phyloP scores from a whole-genome alignment of 345 rosid genomes.

The Acer yangbiense region DNA sequence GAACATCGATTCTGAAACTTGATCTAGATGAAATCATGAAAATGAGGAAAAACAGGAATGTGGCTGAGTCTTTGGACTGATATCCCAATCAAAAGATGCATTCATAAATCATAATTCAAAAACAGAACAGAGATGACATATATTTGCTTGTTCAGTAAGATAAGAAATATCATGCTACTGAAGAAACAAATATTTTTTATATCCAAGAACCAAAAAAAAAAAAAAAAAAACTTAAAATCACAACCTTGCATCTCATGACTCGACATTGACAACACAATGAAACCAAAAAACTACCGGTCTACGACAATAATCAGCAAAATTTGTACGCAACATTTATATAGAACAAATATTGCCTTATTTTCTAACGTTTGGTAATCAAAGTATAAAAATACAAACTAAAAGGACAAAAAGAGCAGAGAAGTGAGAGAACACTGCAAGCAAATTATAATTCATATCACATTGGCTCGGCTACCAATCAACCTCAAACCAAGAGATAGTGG shows the following conservation, averaged over 20 bases:
- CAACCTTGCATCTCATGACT: not conserved
- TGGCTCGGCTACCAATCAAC: not conserved
- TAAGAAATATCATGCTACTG: not conserved
- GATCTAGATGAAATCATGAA: not conserved
- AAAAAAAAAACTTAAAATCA: not conserved
- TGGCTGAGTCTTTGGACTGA: constrained; percentile 10
- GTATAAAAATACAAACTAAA: not conserved
- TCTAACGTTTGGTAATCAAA: not conserved
- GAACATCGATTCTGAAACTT: not conserved
- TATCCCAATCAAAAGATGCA: not conserved
- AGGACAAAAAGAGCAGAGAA: not conserved
- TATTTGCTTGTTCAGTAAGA: not conserved
- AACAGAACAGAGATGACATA: not conserved
- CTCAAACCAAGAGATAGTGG: not conserved
- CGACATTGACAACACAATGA: not conserved
- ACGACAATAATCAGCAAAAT: not conserved
- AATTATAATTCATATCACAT: too few relatives aligned
- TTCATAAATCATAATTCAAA: not conserved
- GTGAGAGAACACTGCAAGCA: not conserved
- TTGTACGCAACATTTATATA: not conserved
- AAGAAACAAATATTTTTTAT: not conserved
- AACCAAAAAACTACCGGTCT: not conserved
- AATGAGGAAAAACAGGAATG: not conserved
- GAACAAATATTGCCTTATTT: not conserved
- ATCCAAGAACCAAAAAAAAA: not conserved